phyloP scores from a whole-genome alignment of 805 yeast genomes.

The Candida patagonica region DNA sequence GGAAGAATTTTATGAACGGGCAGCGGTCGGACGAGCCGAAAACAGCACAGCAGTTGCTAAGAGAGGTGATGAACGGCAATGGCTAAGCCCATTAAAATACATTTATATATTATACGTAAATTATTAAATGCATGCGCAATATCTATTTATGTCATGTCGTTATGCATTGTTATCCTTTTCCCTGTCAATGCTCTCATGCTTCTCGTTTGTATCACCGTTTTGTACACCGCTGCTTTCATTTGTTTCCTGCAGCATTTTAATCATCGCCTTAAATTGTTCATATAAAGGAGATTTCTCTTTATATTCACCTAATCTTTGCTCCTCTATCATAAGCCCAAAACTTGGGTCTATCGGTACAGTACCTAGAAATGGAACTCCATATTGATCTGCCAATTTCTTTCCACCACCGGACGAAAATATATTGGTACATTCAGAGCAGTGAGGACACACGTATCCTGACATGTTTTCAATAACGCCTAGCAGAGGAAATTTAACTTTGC shows the following conservation, averaged over 20 bases:
- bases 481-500: conserved; percentile 68
- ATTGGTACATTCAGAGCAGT: conserved; percentile 78
- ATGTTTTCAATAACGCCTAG: conserved; percentile 90
- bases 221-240: too few relatives aligned
- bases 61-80: too few relatives aligned
- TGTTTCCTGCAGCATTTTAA: too few relatives aligned
- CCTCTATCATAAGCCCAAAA: conserved; percentile 82
- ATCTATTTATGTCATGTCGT: too few relatives aligned
- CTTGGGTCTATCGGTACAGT: conserved; percentile 88
- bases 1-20: too few relatives aligned
- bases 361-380: conserved; percentile 64
- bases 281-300: conserved; percentile 27
- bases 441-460: conserved; percentile 95
- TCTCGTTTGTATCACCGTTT: too few relatives aligned
- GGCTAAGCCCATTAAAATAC: too few relatives aligned
- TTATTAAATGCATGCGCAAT: too few relatives aligned
- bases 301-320: conserved; percentile 30
- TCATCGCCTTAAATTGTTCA: conserved; percentile 39
- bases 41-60: neutral
- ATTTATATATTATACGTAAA: too few relatives aligned
- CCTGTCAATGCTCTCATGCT: too few relatives aligned
- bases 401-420: conserved; percentile 96
- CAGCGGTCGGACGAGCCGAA: too few relatives aligned
- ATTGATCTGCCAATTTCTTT: conserved; percentile 49
- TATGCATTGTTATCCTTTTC: too few relatives aligned